A percentile compares a stretch with the other conserved stretches of the same genome.
These are phyloP conservation scores for Suillus clintonianus DNA, from an alignment of 768 basidiomycete genomes.

Conservation along the genomic window DNA sequence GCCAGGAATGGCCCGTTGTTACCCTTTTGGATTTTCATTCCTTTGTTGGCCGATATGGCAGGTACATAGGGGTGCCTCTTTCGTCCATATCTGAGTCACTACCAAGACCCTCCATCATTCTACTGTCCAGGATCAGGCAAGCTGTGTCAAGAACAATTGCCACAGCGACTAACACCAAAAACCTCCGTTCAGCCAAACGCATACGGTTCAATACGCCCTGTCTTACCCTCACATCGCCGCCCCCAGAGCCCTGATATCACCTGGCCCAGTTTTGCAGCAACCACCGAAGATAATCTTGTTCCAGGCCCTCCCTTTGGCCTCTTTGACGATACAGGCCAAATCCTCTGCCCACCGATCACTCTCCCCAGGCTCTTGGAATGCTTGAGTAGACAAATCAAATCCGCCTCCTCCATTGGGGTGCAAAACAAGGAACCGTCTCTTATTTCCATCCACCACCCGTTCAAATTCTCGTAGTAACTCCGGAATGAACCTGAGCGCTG, in stretches of 20 bases:
- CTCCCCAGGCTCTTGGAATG: slow-evolving; percentile 37
- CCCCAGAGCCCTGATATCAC: slow-evolving; percentile 43
- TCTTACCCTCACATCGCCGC: not conserved
- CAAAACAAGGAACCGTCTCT: slow-evolving; percentile 56
- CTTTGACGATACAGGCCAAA: slow-evolving; percentile 26
- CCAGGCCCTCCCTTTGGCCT: slow-evolving; percentile 36
- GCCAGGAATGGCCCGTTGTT: not conserved
- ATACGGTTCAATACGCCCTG: not conserved
- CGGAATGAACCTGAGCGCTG: slow-evolving; percentile 46
- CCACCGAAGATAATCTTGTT: slow-evolving; percentile 63
- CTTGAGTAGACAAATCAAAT: slow-evolving; percentile 48
- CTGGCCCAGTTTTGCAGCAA: slow-evolving; percentile 64
- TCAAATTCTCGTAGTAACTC: slow-evolving; percentile 41
- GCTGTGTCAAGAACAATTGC: not conserved
- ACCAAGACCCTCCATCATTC: not conserved
- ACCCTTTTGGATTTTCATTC: not conserved
- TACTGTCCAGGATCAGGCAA: not conserved
- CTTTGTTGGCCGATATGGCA: not conserved
- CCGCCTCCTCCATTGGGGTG: slow-evolving; percentile 72
- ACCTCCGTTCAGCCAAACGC: not conserved
- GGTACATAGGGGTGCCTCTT: not conserved
- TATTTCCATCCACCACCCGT: slow-evolving; percentile 10
- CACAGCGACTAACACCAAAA: not conserved
- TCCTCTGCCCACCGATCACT: slow-evolving; percentile 37
- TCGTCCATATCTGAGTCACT: not conserved